Evolutionary conservation across 2,329 filamentous ascomycete genomes (phyloP).

Genomic region (Colletotrichum chrysophilum): DNA sequence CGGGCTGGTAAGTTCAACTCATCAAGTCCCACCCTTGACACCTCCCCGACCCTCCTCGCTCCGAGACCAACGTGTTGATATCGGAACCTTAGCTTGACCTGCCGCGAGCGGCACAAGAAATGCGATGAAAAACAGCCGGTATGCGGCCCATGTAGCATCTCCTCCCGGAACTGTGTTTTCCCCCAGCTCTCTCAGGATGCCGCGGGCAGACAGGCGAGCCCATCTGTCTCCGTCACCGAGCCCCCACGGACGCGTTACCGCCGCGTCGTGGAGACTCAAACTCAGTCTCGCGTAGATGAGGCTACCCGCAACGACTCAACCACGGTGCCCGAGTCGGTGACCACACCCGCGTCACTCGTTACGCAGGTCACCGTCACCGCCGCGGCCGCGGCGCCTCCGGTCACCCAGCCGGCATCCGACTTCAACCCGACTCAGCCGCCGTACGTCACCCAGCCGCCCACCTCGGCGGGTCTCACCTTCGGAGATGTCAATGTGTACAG

Average conservation of each 20-base stretch:
- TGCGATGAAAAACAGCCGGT: constrained; percentile 48
- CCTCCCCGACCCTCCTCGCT: background rate
- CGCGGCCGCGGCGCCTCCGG: background rate
- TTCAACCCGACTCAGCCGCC: background rate
- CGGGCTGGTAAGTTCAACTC: constrained; percentile 37
- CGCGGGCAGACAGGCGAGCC: background rate
- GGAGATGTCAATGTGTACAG: constrained; percentile 15
- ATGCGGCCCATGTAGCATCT: constrained; percentile 28
- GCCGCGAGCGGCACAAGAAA: constrained; percentile 53
- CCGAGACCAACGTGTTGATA: background rate
- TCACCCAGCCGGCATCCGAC: background rate
- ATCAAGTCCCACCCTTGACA: background rate
- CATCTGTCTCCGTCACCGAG: background rate
- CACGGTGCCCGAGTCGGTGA: background rate
- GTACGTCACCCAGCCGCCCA: background rate
- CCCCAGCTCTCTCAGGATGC: background rate
- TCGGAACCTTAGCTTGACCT: constrained; percentile 38
- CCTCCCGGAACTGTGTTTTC: constrained; percentile 27
- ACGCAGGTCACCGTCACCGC: background rate
- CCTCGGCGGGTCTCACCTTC: constrained; percentile 5
- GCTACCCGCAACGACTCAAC: background rate
- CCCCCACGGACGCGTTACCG: background rate
- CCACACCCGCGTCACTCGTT: background rate
- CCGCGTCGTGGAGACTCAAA: background rate
- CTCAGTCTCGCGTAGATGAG: background rate